These are phyloP conservation scores for Blakeslea trispora DNA, from an alignment of 371 early-diverging fungal species.

Conservation along the genomic window DNA sequence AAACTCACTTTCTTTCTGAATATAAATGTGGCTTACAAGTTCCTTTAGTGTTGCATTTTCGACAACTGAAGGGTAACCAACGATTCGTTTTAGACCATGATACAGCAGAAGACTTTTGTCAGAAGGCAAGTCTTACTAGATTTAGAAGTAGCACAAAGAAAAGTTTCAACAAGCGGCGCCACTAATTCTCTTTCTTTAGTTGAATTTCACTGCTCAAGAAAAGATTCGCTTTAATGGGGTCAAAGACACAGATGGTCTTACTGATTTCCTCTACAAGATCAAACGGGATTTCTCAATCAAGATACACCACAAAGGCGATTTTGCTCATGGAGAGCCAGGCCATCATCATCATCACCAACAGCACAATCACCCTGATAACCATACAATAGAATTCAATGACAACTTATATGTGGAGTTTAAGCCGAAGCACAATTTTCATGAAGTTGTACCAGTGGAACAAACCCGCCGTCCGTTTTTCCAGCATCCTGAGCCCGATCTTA, in stretches of 20 bases:
- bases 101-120: conserved; percentile 33
- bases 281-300: conserved; percentile 59
- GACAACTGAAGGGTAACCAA: conserved; percentile 49
- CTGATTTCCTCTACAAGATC: conserved; percentile 53
- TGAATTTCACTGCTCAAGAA: conserved; percentile 49
- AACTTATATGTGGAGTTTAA: conserved; percentile 53
- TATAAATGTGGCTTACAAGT: neutral
- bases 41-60: conserved; percentile 46
- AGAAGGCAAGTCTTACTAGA: conserved; percentile 22
- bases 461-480: conserved; percentile 49
- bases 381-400: conserved; percentile 43
- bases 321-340: conserved; percentile 11
- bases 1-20: neutral
- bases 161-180: too few relatives aligned
- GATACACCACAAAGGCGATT: conserved; percentile 46
- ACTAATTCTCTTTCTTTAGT: conserved; percentile 25
- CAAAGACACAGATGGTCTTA: conserved; percentile 56
- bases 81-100: conserved; percentile 43
- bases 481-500: conserved; percentile 52
- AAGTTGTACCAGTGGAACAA: conserved; percentile 20
- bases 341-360: conserved; percentile 25
- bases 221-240: conserved; percentile 52
- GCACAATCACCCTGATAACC: conserved; percentile 25
- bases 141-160: too few relatives aligned
- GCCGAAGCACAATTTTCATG: conserved; percentile 29